These are phyloP conservation scores for Pythium pyrilobum DNA, from an alignment of 352 stramenopile species.

Conservation along the genomic window DNA sequence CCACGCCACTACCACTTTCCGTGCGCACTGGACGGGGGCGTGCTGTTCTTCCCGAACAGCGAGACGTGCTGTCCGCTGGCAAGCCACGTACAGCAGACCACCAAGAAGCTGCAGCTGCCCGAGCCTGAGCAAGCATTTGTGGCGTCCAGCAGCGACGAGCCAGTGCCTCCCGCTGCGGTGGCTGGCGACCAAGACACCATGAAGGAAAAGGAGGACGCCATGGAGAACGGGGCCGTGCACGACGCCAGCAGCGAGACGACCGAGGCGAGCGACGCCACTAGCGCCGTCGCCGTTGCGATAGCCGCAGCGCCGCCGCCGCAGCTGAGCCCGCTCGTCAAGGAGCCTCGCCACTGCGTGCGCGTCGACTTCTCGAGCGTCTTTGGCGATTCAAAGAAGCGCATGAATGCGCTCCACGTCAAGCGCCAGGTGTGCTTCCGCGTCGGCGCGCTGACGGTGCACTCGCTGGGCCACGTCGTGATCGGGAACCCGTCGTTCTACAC, in stretches of 20 bases:
- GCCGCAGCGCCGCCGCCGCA: neutral
- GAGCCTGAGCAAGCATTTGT: neutral
- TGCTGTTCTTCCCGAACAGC: slow-evolving; percentile 62
- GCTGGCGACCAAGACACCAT: too few species aligned
- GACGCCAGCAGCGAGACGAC: neutral
- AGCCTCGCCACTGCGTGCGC: slow-evolving; percentile 13
- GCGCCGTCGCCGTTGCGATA: neutral
- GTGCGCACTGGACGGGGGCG: slow-evolving; percentile 79
- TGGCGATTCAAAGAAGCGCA: slow-evolving; percentile 62
- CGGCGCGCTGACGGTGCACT: slow-evolving; percentile 77
- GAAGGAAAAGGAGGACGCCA: too few species aligned
- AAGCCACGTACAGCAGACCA: slow-evolving; percentile 47
- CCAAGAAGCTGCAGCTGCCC: slow-evolving; percentile 22
- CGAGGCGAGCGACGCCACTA: neutral
- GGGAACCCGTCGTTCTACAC: slow-evolving; percentile 84
- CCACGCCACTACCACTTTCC: slow-evolving; percentile 92
- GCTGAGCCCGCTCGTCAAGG: slow-evolving; percentile 13
- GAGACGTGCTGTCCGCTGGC: slow-evolving; percentile 61
- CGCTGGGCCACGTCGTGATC: slow-evolving; percentile 73
- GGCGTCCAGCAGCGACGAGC: neutral
- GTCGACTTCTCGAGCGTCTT: slow-evolving; percentile 21
- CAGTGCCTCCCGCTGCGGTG: too few species aligned
- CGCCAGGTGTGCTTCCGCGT: slow-evolving; percentile 61
- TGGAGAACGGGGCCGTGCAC: too few species aligned
- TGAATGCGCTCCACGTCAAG: slow-evolving; percentile 36